phyloP scores from a whole-genome alignment of 1,284 basidiomycete species.

The Schizopora paradoxa region DNA sequence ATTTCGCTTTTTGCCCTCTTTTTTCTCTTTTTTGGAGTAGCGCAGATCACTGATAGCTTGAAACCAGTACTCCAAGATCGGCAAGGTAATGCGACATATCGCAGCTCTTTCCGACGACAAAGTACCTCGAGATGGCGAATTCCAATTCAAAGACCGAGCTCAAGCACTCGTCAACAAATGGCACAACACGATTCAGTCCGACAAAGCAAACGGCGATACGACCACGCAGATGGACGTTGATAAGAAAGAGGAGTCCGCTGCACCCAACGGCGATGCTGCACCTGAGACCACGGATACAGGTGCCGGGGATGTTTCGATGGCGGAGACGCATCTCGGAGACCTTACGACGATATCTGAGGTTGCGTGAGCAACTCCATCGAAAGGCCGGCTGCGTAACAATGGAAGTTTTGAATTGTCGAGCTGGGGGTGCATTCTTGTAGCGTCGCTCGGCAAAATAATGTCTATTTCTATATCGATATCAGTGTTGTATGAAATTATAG shows the following conservation, averaged over 20 bases:
- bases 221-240: background rate
- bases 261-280: slow-evolving; percentile 7
- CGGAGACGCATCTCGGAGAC: slow-evolving; percentile 11
- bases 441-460: background rate
- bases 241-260: background rate
- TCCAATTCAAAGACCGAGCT: slow-evolving; percentile 80
- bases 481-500: slow-evolving; percentile 4
- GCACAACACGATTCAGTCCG: slow-evolving; percentile 40
- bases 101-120: slow-evolving; percentile 57
- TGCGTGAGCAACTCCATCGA: background rate
- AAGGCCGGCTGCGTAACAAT: background rate
- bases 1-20: background rate
- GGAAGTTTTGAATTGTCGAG: background rate
- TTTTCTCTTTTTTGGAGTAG: slow-evolving; percentile 21
- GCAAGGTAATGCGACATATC: slow-evolving; percentile 97
- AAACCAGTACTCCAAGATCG: slow-evolving; percentile 86
- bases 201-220: slow-evolving; percentile 1
- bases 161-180: slow-evolving; percentile 70
- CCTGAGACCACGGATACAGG: slow-evolving; percentile 3
- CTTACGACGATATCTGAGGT: slow-evolving; percentile 16
- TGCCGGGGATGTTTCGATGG: slow-evolving; percentile 10
- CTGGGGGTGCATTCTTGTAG: background rate
- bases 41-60: too few species aligned
- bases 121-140: slow-evolving; percentile 82
- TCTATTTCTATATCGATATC: background rate